These are phyloP conservation scores for Condylostoma magnum DNA, from an alignment of 169 alveolate genomes.

Conservation along the genomic window DNA sequence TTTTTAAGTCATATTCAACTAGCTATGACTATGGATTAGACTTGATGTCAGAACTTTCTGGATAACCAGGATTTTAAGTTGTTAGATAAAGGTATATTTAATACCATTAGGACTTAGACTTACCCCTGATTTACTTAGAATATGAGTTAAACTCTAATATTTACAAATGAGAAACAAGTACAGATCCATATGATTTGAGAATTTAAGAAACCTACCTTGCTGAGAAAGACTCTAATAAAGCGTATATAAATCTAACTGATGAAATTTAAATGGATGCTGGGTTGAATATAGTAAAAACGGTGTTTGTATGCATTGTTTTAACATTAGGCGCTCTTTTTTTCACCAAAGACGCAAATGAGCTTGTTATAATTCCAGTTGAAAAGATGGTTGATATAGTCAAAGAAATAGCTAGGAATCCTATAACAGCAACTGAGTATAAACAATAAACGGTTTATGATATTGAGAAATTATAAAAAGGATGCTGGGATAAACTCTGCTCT, in stretches of 20 bases:
- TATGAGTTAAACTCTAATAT: neutral
- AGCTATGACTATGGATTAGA: neutral
- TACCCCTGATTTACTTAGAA: slow-evolving; percentile 4
- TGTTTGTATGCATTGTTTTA: slow-evolving; percentile 73
- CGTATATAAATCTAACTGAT: neutral
- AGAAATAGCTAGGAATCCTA: slow-evolving; percentile 79
- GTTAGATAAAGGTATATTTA: neutral
- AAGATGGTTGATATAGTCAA: slow-evolving; percentile 85
- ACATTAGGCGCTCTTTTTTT: slow-evolving; percentile 73
- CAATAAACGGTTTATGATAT: slow-evolving; percentile 12
- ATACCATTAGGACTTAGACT: neutral
- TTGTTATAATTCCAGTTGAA: slow-evolving; percentile 85
- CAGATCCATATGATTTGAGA: neutral
- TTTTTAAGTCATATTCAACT: neutral
- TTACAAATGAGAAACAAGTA: neutral
- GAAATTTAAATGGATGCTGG: slow-evolving; percentile 37
- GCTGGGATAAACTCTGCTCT: neutral
- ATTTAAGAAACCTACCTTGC: neutral
- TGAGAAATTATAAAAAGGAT: neutral
- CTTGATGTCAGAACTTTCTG: neutral
- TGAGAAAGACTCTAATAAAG: neutral
- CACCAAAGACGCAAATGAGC: slow-evolving; percentile 61
- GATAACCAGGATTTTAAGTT: no score
- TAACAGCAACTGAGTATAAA: slow-evolving; percentile 60
- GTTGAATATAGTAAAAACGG: slow-evolving; percentile 53